Conservation (phyloP, 371 early-diverging fungal species). For the Phascolomyces articulosus region DNA sequence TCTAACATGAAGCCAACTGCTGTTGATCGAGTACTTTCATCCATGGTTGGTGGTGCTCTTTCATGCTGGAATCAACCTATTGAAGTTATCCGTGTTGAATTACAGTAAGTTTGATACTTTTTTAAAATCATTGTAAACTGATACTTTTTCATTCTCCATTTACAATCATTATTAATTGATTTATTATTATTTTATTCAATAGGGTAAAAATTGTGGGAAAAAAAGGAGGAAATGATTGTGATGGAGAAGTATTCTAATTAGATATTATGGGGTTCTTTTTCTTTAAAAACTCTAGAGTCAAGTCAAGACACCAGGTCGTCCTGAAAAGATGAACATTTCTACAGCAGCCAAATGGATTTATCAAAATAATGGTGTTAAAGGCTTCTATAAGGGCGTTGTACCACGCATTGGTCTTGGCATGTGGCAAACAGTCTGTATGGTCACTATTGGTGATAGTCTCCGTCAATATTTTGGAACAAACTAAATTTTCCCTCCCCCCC, state of each 20-base stretch:
- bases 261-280: neutral
- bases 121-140: neutral
- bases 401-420: slow-evolving; percentile 90
- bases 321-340: slow-evolving; percentile 84
- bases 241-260: too few species aligned
- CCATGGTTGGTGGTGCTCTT: slow-evolving; percentile 87
- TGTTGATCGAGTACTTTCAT: slow-evolving; percentile 74
- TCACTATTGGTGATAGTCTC: slow-evolving; percentile 82
- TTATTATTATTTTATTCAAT: neutral
- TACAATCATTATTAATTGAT: too few species aligned
- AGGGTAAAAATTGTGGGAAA: neutral
- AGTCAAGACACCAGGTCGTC: slow-evolving; percentile 80
- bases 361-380: slow-evolving; percentile 82
- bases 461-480: slow-evolving; percentile 16
- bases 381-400: slow-evolving; percentile 94
- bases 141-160: too few species aligned
- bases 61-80: slow-evolving; percentile 98
- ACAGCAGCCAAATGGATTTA: slow-evolving; percentile 89
- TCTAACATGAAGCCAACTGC: slow-evolving; percentile 44
- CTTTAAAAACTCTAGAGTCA: slow-evolving; percentile 58
- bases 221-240: neutral
- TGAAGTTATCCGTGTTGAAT: slow-evolving; percentile 96
- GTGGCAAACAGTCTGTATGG: slow-evolving; percentile 97
- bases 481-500: too few species aligned
- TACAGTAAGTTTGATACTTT: slow-evolving; percentile 51